Base-by-base conservation (phyloP, 805 yeast genomes). In the Yamadazyma sp. region DNA sequence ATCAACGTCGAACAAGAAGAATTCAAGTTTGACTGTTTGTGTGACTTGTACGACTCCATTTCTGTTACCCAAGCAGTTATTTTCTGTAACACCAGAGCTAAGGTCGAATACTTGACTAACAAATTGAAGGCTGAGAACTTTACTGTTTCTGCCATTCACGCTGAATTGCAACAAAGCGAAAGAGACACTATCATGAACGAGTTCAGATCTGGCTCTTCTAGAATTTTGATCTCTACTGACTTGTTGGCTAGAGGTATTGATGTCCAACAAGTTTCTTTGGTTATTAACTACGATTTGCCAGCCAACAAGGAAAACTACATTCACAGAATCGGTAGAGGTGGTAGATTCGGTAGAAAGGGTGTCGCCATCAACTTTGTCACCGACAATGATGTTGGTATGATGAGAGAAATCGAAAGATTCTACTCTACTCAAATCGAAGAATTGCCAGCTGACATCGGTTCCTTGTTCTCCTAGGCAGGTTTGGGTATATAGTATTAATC, bases 281-380 rank as follows among this genome's bases (percentile, higher is more conserved):
- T 90, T 47, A 86, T 90, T 50, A 90, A 90, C 75, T 90, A 88
- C 71, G 98, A 90, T 66, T 70, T 90, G 54, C 97, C 97, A 29
- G 74, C 79, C 50, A 84, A 83, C 71, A 80, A 84, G 64, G 96
- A 90, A 67, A 90, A 87, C 73, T 91, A 93, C 65, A 84, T 91
- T 57, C 99, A 91, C 71, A 80, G 99, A 72, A 95, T 91, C 57
- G 99, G 99, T 66, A 82, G 99, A 72, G 87, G 95, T 53, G 99
- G 99, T 58, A 82, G 99, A 67, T 91, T 91, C 74, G 99, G 99
- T 62, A 80, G 99, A 67, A 91, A 90, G 72, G 99, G 99, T 74
- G 91, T 87, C 46, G 97, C 98, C 45, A 85, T 91, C 62, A 93
- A 90, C 74, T 85, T 91, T 58, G 82, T 90, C 53, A 90, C 98